A percentile compares a stretch with the other conserved stretches of the same genome.
Conservation (phyloP, 768 basidiomycete species). For the Panaeolus papilionaceus region DNA sequence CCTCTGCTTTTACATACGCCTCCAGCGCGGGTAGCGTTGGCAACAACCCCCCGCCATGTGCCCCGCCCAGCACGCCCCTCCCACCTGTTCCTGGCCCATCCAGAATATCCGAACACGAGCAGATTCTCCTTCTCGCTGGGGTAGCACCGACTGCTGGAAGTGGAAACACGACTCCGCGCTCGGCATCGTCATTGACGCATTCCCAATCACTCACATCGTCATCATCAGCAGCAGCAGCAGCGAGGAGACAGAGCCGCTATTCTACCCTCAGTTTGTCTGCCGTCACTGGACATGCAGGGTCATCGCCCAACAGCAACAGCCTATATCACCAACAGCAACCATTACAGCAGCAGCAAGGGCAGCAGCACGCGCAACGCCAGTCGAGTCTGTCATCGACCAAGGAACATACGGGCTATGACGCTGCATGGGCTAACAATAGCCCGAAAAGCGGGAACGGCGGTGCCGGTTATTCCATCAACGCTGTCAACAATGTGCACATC, state of each 20-base stretch:
- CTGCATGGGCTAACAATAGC: neutral
- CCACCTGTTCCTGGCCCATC: slow-evolving; percentile 73
- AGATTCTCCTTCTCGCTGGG: slow-evolving; percentile 40
- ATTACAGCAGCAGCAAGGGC: no score
- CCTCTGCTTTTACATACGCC: neutral
- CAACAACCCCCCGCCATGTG: slow-evolving; percentile 61
- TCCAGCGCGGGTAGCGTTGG: neutral
- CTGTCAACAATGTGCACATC: neutral
- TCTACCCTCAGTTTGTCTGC: neutral
- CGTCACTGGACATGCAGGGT: neutral
- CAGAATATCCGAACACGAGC: slow-evolving; percentile 56
- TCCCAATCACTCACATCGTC: neutral
- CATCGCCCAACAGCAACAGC: neutral
- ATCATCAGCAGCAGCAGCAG: neutral
- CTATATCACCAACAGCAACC: no score
- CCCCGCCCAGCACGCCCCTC: slow-evolving; percentile 62
- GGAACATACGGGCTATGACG: neutral
- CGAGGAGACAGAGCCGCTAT: neutral
- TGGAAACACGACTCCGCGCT: neutral
- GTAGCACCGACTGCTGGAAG: neutral
- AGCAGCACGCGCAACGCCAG: neutral
- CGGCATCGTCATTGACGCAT: neutral
- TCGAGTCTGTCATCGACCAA: no score
- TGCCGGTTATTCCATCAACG: neutral
- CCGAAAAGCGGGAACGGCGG: neutral